A percentile compares a stretch with the other conserved stretches of the same genome.
Evolutionary conservation across 225 moss, liverwort and hornwort species (phyloP).

Genomic region (Physcomitrium patens): DNA sequence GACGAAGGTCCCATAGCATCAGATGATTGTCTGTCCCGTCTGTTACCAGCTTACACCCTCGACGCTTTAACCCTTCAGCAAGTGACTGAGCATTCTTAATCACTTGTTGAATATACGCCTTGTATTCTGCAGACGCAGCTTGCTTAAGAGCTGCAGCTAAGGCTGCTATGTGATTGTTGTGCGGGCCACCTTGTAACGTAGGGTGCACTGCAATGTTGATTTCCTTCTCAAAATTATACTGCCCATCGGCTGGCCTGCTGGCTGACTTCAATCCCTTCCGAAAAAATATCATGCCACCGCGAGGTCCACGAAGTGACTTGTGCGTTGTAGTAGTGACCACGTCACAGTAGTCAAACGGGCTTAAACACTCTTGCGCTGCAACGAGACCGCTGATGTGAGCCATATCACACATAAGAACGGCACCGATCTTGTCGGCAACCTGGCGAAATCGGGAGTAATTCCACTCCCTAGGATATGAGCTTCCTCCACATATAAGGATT

Average conservation of each 20-base stretch:
- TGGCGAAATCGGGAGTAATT: slow-evolving; percentile 59
- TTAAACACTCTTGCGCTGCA: slow-evolving; percentile 56
- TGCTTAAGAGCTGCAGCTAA: slow-evolving; percentile 75
- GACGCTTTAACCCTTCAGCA: slow-evolving; percentile 55
- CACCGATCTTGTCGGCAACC: slow-evolving; percentile 69
- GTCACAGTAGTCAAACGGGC: slow-evolving; percentile 74
- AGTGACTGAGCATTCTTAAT: slow-evolving; percentile 69
- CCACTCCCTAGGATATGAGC: slow-evolving; percentile 78
- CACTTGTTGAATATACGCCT: slow-evolving; percentile 72
- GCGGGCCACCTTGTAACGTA: slow-evolving; percentile 75
- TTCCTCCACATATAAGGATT: slow-evolving; percentile 77
- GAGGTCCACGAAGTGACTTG: slow-evolving; percentile 76
- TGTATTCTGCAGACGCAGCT: slow-evolving; percentile 54
- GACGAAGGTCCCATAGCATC: slow-evolving; percentile 77
- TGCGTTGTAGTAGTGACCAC: slow-evolving; percentile 82
- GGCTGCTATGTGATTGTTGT: slow-evolving; percentile 79
- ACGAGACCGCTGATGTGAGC: slow-evolving; percentile 81
- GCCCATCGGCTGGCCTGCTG: slow-evolving; percentile 38
- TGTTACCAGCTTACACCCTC: slow-evolving; percentile 77
- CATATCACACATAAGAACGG: slow-evolving; percentile 82
- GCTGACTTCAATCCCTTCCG: slow-evolving; percentile 53
- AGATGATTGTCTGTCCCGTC: slow-evolving; percentile 84
- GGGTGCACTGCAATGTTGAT: slow-evolving; percentile 82
- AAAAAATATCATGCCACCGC: slow-evolving; percentile 79
- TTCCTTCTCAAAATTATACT: slow-evolving; percentile 64